Evolutionary conservation across 805 yeast genomes (phyloP).

Genomic region (Spathaspora girioi): DNA sequence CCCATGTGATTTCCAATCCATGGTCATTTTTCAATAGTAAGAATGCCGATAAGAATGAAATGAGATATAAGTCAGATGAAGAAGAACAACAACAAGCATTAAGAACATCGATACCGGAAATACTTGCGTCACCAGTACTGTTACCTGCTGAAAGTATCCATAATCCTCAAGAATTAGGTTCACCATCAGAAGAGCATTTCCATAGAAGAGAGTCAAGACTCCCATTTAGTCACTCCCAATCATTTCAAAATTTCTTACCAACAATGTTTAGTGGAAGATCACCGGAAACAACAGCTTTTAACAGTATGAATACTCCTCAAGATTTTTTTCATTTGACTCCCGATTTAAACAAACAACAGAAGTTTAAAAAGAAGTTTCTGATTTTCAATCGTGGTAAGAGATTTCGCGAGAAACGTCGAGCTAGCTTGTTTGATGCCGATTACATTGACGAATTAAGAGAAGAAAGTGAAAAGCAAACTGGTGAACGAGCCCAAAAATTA

Average conservation of each 20-base stretch:
- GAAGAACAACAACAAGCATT: conserved; percentile 18
- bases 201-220: neutral
- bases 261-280: conserved; percentile 7
- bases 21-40: conserved; percentile 25
- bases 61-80: conserved; percentile 27
- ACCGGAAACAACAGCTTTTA: conserved; percentile 5
- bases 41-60: conserved; percentile 26
- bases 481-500: conserved; percentile 33
- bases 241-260: conserved; percentile 14
- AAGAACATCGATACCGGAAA: conserved; percentile 1
- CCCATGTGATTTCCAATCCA: conserved; percentile 27
- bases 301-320: neutral
- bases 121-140: neutral
- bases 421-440: conserved; percentile 12
- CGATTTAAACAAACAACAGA: conserved; percentile 16
- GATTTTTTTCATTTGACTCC: conserved; percentile 8
- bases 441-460: conserved; percentile 11
- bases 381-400: conserved; percentile 17
- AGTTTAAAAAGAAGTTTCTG: conserved; percentile 17
- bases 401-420: conserved; percentile 19
- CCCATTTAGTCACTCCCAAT: conserved; percentile 9
- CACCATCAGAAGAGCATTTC: neutral
- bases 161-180: too few species aligned
- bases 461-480: conserved; percentile 23
- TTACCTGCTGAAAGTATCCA: neutral